Evolutionary conservation across 2,329 filamentous ascomycete genomes (phyloP).

Genomic region (Fonsecaea monophora): DNA sequence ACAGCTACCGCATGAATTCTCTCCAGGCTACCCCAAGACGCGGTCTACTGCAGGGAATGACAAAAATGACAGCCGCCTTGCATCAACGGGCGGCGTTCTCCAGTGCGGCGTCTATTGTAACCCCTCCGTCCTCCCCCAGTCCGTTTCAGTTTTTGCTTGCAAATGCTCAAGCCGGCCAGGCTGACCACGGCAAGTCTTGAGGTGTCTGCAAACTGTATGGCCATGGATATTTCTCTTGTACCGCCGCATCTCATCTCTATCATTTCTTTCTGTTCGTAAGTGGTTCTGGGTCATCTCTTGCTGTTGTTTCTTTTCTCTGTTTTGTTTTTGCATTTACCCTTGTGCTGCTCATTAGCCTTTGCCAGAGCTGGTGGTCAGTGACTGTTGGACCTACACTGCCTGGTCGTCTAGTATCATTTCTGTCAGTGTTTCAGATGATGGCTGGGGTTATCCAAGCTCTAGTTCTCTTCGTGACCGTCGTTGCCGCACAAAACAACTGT

Average conservation of each 20-base stretch:
- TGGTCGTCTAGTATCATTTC: neutral
- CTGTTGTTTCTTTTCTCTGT: slow-evolving; percentile 9
- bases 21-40: slow-evolving; percentile 1
- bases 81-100: slow-evolving; percentile 3
- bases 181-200: slow-evolving; percentile 26
- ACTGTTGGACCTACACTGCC: slow-evolving; percentile 3
- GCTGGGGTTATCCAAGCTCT: slow-evolving; percentile 19
- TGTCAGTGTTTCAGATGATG: slow-evolving; percentile 19
- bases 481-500: slow-evolving; percentile 28
- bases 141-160: slow-evolving; percentile 28
- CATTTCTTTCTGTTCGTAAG: slow-evolving; percentile 16
- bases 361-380: neutral
- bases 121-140: slow-evolving; percentile 14
- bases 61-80: slow-evolving; percentile 20
- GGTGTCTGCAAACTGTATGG: slow-evolving; percentile 8
- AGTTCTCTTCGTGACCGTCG: slow-evolving; percentile 23
- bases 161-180: slow-evolving; percentile 17
- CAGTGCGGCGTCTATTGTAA: slow-evolving; percentile 27
- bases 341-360: slow-evolving; percentile 8
- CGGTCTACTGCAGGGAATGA: slow-evolving; percentile 18
- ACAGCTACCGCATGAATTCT: neutral
- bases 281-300: slow-evolving; percentile 15
- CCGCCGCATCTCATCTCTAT: slow-evolving; percentile 16
- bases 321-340: slow-evolving; percentile 7
- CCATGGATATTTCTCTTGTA: slow-evolving; percentile 22